Base-by-base conservation (phyloP, 2,329 filamentous ascomycete genomes). In the Fusarium odoratissimum region DNA sequence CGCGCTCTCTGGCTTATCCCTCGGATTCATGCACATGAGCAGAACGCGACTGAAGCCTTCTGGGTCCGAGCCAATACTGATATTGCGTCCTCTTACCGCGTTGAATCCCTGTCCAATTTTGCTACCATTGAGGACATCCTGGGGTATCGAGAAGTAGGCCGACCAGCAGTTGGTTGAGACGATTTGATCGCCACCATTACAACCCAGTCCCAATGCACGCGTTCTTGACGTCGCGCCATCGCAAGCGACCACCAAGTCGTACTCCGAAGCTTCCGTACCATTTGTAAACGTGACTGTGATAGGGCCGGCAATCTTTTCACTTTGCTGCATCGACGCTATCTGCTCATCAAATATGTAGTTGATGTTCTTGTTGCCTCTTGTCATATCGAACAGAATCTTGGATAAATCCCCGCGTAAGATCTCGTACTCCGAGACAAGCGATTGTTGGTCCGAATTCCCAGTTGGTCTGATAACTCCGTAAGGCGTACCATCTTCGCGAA, bases 111-210 rank as follows among this genome's bases (percentile, higher is more conserved):
- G 73, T 5, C 79, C 83, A 3, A 84, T 70, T 44, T 77, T 83
- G 52, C 77, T 80, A 25, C 82, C 82, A 2, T 79, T 41, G 30
- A 85, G 75, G 10, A 86, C 60, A 59, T 86, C 82, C 25, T 80
- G 54, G 2, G 77, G n/a, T 4, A 83, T 79, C 13, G 82, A 79
- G 71, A 83, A 87, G 68, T 79, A 87, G 0, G 84, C 82, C 0
- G 79, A 77, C 83, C 84, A 86, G 64, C 58, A 71, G 68, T 84
- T 82, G 12, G 64, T 68, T 6, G 64, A 42, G 5, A 68, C 10
- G 14, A 68, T 40, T 12, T 52, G 25, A 35, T 68, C 42, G 6
- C 49, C 48, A 12, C 63, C 64, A 19, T 49, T 30, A 10, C 65
- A 49, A 12, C 65, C 65, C 11, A 68, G 30, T 4, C 65, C 65